Evolutionary conservation across 257 asterid species (phyloP), one percentile per base, ranked within the genome.

Genomic region (Lavandula angustifolia): DNA sequence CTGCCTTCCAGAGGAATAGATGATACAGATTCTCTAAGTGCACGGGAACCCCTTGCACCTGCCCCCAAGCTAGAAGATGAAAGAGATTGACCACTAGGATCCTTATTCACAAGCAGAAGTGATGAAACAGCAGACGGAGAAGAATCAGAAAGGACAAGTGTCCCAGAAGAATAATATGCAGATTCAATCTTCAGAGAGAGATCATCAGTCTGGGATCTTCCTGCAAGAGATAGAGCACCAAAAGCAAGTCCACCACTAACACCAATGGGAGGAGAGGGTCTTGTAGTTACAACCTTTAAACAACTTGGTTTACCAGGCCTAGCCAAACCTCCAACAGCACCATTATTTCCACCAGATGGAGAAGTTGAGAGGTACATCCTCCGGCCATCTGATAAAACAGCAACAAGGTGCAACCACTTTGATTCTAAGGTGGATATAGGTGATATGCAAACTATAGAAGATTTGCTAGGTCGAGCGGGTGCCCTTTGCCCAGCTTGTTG

Each of bases 261-360:
- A 60, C 96, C 97, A 38, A 87, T 71, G 60, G 99, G 99, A 65
- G 97, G 99, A 67, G 97, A 76, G 61, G 96, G 97, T 80, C 99
- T 82, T 14, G 97, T 94, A 7, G 96, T 75, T 57, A 90, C 95
- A 70, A 94, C 96, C 81, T 94, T 94, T 75, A 94, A 84, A 80
- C 95, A 90, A 76, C 85, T 90, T 64, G 95, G 91, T 74, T 74
- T 37, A 43, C 73, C 80, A 73, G 84, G 80, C 61, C 84, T 88
- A 66, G 85, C 75, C 53, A 88, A 76, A 77, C 83, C 81, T 74
- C 89, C 95, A 76, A 81, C 83, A 60, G 81, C 71, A 73, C 88
- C 79, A 71, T 52, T 80, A 76, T 64, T 85, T 74, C 97, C 96
- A 66, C 94, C 84, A 57, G 95, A 84, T 64, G 92, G 80, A 62